A percentile compares a stretch with the other conserved stretches of the same genome.
Evolutionary conservation across 805 yeast genomes (phyloP).

Genomic region (Yarrowia yakushimensis): DNA sequence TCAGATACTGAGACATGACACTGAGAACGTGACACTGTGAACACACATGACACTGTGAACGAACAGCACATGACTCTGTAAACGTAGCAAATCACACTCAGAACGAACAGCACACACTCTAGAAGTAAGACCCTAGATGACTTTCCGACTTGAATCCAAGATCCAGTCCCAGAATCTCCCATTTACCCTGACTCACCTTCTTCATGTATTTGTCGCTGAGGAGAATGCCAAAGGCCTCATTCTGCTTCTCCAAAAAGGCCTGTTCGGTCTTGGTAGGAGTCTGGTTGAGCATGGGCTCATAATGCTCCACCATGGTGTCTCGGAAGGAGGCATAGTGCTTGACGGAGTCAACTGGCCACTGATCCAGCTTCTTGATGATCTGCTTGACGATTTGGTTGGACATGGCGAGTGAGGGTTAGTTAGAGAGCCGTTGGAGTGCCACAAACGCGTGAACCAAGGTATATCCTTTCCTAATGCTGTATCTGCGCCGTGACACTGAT

Average conservation of each 20-base stretch:
- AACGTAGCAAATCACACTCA: no score
- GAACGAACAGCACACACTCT: no score
- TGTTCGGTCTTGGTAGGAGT: conserved; percentile 11
- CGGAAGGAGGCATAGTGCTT: conserved; percentile 22
- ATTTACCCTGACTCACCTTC: conserved; percentile 20
- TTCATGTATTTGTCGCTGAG: conserved; percentile 23
- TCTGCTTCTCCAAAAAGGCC: conserved; percentile 18
- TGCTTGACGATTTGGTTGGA: conserved; percentile 19
- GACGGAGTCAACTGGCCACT: conserved; percentile 23
- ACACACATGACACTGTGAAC: no score
- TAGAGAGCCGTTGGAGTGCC: neutral
- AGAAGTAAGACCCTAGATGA: no score
- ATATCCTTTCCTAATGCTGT: neutral
- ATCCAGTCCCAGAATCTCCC: no score
- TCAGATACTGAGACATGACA: no score
- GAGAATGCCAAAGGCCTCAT: conserved; percentile 14
- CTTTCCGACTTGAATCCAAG: no score
- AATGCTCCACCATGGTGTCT: conserved; percentile 21
- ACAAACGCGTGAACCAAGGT: neutral
- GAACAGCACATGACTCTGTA: no score
- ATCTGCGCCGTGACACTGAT: neutral
- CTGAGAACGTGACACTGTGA: no score
- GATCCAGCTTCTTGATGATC: conserved; percentile 17
- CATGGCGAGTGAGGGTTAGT: neutral
- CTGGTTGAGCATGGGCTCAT: conserved; percentile 23